These are phyloP conservation scores for Fusarium compactum DNA, from an alignment of 2,329 filamentous ascomycete species.

Conservation along the genomic window DNA sequence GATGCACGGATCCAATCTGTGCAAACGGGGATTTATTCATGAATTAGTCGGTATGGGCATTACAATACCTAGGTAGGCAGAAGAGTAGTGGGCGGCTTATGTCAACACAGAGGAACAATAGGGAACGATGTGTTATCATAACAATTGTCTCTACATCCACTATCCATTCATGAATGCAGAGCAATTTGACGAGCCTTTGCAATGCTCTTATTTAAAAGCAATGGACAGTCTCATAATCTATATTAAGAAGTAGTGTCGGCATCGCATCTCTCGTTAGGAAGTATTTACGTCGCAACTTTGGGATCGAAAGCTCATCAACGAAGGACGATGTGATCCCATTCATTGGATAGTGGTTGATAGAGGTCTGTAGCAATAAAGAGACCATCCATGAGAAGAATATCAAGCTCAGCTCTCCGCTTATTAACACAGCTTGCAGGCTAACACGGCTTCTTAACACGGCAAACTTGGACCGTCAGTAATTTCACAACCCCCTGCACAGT, in stretches of 20 bases:
- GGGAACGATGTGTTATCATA: not conserved
- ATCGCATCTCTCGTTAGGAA: too few species aligned
- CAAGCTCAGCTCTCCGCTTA: not conserved
- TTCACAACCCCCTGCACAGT: too few species aligned
- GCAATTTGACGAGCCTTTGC: not conserved
- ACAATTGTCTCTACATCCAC: not conserved
- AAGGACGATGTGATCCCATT: not conserved
- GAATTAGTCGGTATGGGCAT: not conserved
- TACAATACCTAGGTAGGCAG: not conserved
- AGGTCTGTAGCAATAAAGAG: not conserved
- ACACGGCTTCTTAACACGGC: not conserved
- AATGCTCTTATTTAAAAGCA: not conserved
- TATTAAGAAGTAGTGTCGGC: not conserved
- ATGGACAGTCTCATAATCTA: not conserved
- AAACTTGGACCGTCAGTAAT: not conserved
- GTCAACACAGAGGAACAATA: not conserved
- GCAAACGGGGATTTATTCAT: not conserved
- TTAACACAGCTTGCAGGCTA: too few species aligned
- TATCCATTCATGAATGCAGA: accelerated
- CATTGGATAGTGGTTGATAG: too few species aligned
- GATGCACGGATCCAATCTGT: not conserved
- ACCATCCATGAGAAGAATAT: not conserved
- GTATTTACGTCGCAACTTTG: not conserved
- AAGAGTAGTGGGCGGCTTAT: not conserved
- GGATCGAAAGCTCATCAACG: not conserved